phyloP scores from a whole-genome alignment of 805 yeast genomes.

The Barnettozyma sp. region DNA sequence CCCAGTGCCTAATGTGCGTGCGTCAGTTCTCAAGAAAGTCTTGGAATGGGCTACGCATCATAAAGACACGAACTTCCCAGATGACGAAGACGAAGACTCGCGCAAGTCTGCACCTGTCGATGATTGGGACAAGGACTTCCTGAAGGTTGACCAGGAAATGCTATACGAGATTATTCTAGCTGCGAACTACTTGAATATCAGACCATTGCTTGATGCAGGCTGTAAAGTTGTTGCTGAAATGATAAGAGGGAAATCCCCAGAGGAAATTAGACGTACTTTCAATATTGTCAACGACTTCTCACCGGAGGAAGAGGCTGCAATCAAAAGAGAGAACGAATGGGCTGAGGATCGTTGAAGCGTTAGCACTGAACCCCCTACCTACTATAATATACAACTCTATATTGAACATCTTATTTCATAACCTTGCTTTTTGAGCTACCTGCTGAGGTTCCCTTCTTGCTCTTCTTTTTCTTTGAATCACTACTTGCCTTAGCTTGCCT shows the following conservation, averaged over 20 bases:
- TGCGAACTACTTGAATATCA: conserved; percentile 72
- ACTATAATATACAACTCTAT: not conserved
- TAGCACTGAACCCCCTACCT: too few relatives aligned
- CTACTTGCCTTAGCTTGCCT: conserved; percentile 4
- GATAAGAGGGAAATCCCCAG: conserved; percentile 76
- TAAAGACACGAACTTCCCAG: conserved; percentile 69
- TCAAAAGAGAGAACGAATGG: conserved; percentile 85
- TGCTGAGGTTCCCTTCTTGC: too few relatives aligned
- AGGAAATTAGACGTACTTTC: conserved; percentile 72
- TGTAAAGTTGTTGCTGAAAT: conserved; percentile 79
- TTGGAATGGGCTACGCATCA: conserved; percentile 96
- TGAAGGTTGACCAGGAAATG: conserved; percentile 91
- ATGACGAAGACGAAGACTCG: conserved; percentile 77
- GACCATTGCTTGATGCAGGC: conserved; percentile 70
- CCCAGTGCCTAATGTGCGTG: conserved; percentile 86
- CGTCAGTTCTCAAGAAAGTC: conserved; percentile 83
- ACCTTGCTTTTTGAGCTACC: conserved; percentile 6
- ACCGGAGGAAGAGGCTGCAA: conserved; percentile 84
- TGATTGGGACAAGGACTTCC: conserved; percentile 92
- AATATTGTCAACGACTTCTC: conserved; percentile 78
- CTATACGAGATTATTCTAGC: conserved; percentile 73
- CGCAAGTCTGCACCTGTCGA: conserved; percentile 87
- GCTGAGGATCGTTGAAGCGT: conserved; percentile 70
- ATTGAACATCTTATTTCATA: conserved; percentile 1
- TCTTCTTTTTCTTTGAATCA: conserved; percentile 5